Base-by-base conservation (phyloP, 1,284 basidiomycete species). In the Vanrija sp. region DNA sequence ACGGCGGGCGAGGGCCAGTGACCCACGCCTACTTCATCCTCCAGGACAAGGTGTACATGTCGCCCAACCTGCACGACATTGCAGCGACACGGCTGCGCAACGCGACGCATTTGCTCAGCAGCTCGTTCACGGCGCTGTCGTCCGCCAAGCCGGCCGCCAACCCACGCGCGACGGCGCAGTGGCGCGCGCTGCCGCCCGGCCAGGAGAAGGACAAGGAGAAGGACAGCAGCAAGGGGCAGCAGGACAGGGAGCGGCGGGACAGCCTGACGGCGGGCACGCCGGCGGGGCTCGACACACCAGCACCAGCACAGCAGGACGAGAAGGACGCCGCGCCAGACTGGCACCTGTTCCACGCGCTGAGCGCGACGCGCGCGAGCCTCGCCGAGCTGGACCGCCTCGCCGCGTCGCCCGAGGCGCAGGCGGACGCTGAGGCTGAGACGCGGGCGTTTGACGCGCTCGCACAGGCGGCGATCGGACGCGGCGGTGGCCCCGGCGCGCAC, bases 21-120 rank as follows among this genome's bases (percentile, higher is more conserved):
- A 63, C 61, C 1, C 69, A 63, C 21, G 61, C 64, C 3, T 75
- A 68, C 60, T 73, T 73, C 49, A 68, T 75, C 43, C 50, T 75
- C 21, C 61, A 71, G 8, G 69, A 68, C 14, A 69, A 64, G 62
- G 58, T 75, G 25, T 75, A 75, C 62, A 67, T 68, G 45, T 61
- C 66, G 34, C 73, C 73, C 1, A 65, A 63, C 8, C 47, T 75
- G 29, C 69, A 67, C 51, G 67, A 70, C 34, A 61, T 69, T 1
- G 62, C 70, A 23, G 49, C 64, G 14, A 65, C 61, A 29, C 57
- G 70, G 18, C 58, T 75, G 54, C 66, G 26, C 34, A 63, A 63
- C 47, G 61, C 56, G n/a, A 52, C 53, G 18, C n/a, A 60, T 29
- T 64, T 75, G 5, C 59, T 75, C n/a, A 64, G 65, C 5, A 54